Evolutionary conservation across 495 filamentous ascomycete species (phyloP), one percentile per base, ranked within the genome.

Genomic region (Tuber umbilicatum): DNA sequence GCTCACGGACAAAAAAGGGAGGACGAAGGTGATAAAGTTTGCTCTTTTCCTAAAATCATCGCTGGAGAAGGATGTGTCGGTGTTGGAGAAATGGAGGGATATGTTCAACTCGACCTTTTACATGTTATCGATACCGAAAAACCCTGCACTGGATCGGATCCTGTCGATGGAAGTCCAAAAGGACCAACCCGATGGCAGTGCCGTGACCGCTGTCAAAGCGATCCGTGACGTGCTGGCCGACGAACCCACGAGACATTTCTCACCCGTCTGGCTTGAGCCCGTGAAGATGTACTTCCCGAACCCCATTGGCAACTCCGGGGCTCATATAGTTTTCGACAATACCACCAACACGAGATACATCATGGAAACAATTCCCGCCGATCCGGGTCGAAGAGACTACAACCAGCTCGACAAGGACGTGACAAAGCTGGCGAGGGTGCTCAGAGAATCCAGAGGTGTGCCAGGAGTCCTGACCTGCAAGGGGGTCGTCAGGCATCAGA

Each of bases 401-500:
- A 10, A 6, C 3, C 55, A 64, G 19, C 27, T 64, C 4, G 55
- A 64, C 31, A 35, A 5, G 68, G 84, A 88, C 69, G 80, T 86
- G 27, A 75, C 83, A 21, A 79, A 84, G n/a, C 78, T 88, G 0
- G 87, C 86, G 10, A 71, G 74, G 6, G 83, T 79, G 27, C 83
- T 89, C 0, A 64, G 55, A 27, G 55, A 64, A 64, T 70, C 78
- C 19, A 70, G 83, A 5, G 78, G 75, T 14, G 82, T 86, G 42
- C 83, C 87, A 0, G 86, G 87, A 38, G 83, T 89, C 55, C 84
- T 89, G 12, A 73, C 77, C 23, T 89, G 87, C 76, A 80, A 82
- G 45, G 87, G 87, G 12, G 79, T 85, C 21, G 77, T 85, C 38
- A 69, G 73, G 67, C 73, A 70, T 43, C 73, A 74, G 60, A 74